Evolutionary conservation across 225 moss, liverwort and hornwort genomes (phyloP), one percentile per base, ranked within the genome.

Genomic region (Asterella californica): DNA sequence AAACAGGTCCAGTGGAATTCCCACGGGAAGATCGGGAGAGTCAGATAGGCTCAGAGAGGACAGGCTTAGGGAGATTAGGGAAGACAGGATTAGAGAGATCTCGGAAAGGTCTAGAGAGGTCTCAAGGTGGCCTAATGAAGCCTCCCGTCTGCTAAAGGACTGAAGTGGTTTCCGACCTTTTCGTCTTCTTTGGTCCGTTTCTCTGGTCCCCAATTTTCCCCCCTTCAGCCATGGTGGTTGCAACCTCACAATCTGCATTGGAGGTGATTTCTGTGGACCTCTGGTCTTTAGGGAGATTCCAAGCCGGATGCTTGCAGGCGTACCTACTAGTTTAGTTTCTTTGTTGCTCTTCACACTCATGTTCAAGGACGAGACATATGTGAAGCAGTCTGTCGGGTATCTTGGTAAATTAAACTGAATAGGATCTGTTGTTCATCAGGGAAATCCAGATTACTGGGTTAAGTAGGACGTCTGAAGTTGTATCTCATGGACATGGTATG

Each of bases 101-200:
- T 36, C 34, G 57, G 75, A 76, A 8, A 76, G 57, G 37, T 19
- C 59, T 10, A 76, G 75, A 73, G 80, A 80, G 21, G 73, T 66
- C 37, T 77, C 80, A 36, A 71, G 79, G 64, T 82, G 79, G 85
- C 71, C 79, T 0, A 76, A 32, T 79, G 81, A 82, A 72, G 79
- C 79, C 29, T 70, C 79, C 42, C 78, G 81, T 46, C 60, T 81
- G 46, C 52, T 64, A 36, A 79, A 76, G 75, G 79, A 81, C 50
- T 79, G 65, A 72, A 75, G 38, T 63, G 30, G 12, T 1, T 22
- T 54, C 30, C 21, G 33, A 32, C 75, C 46, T 49, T 49, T 72
- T 29, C 45, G 9, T 81, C 21, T 48, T 46, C 17, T 24, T 57
- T 75, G 22, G 37, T 32, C 76, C 29, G 32, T 33, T 75, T 59